Evolutionary conservation across 108 stramenopile species (phyloP), one percentile per base, ranked within the genome.

Genomic region (Mediolabrus comicus): DNA sequence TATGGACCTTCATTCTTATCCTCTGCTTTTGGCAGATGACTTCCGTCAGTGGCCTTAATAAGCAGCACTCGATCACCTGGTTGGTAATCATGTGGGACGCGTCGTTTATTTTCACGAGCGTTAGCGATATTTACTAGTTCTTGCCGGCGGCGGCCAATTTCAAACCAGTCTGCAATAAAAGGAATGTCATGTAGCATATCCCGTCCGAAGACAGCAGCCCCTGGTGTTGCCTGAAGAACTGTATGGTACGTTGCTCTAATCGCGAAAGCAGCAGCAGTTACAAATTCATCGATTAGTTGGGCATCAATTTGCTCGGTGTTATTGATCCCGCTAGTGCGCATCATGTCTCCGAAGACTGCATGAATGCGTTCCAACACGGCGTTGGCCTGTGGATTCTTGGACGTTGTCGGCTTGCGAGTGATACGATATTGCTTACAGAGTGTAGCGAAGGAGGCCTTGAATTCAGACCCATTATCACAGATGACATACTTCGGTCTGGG

Each of bases 391-490:
- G 73, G 73, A 29, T 74, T 74, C 52, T 30, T 32, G 8, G 11
- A 22, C n/a, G 65, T 30, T 0, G 53, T 39, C 16, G n/a, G n/a
- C 19, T 30, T 53, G 9, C 19, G 14, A 17, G 27, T 16, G 25
- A 66, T 31, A 8, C 9, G 25, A 66, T 66, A 39, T 12, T 57
- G 36, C 29, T 58, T 1, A 8, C 62, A 17, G 16, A 71, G 34
- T 1, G 1, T 33, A 3, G 30, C 13, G 30, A 73, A 65, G 27
- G 52, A 33, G 19, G 17, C 26, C 26, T 52, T 31, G 39, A 72
- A 72, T 59, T 78, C 77, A 12, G 10, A 36, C 12, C 78, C 78
- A 56, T 63, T 61, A 36, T 79, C 78, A n/a, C 33, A 46, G 2
- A 59, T 60, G 22, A 67, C 17, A 1, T 52, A 6, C 25, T 19